phyloP scores from a whole-genome alignment of 176 grass and related monocot genomes.

The Rhynchospora tenuis region DNA sequence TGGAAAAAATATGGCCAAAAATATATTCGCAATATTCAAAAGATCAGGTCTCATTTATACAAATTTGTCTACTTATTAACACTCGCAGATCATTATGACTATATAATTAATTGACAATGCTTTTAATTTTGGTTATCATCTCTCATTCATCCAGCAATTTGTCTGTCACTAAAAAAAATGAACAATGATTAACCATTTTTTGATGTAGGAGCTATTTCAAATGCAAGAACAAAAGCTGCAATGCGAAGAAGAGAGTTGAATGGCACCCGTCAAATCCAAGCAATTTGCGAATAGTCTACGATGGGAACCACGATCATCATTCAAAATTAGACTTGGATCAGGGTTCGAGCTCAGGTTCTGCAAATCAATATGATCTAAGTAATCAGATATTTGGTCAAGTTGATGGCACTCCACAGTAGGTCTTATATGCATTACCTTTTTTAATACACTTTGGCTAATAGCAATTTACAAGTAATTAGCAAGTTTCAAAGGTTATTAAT shows the following conservation, averaged over 20 bases:
- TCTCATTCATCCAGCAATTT: too few species aligned
- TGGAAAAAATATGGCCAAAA: slow-evolving; percentile 96
- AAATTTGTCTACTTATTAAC: neutral
- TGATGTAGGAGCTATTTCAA: slow-evolving; percentile 66
- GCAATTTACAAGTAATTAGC: neutral
- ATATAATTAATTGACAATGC: too few species aligned
- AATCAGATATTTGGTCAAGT: slow-evolving; percentile 44
- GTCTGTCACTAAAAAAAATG: neutral
- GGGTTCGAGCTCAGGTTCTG: neutral
- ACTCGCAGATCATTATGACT: too few species aligned
- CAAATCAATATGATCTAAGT: slow-evolving; percentile 53
- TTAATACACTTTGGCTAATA: neutral
- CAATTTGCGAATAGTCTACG: slow-evolving; percentile 42
- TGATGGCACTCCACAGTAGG: neutral
- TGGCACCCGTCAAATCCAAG: slow-evolving; percentile 40
- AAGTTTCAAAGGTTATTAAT: neutral
- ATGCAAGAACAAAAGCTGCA: slow-evolving; percentile 56
- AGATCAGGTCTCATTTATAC: slow-evolving; percentile 34
- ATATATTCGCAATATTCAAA: slow-evolving; percentile 65
- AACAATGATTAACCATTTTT: neutral
- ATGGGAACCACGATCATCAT: slow-evolving; percentile 41
- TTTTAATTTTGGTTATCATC: too few species aligned
- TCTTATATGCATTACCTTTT: neutral
- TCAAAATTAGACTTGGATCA: neutral
- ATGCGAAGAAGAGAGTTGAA: slow-evolving; percentile 70